Base-by-base conservation (phyloP, 768 basidiomycete genomes). In the Termitomyces sp. region DNA sequence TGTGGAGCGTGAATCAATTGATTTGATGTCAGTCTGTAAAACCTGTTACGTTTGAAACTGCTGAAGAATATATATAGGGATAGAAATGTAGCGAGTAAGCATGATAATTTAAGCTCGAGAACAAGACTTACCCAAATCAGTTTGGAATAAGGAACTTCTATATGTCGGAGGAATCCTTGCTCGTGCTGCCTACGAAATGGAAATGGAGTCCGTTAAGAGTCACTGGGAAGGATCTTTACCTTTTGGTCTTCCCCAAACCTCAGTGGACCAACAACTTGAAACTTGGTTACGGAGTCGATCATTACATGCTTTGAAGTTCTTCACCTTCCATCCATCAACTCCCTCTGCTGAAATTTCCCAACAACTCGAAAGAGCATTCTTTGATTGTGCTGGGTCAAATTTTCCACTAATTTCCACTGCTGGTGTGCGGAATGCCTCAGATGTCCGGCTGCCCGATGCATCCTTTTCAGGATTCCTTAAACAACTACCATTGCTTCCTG, bases 1-100 rank as follows among this genome's bases (percentile, higher is more conserved):
- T 0, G 95, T 98, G 8, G 96, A 98, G 70, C 83, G 96, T 60
- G 96, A 98, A 73, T 90, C 89, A 0, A 88, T 95, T 61, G 94
- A 92, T 71, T 75, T 95, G 31, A 87, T 93, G 87, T 91, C 66
- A 71, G 85, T 69, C 56, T 39, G 10, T 49, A 48, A 47, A 45
- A 39, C 26, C 28, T 16, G 13, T 46, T 39, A 39, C 51, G 10
- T 57, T 52, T 39, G 3, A 29, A 31, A 48, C 39, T 57, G 51
- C 20, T 61, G 5, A 54, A 51, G 3, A 29, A 44, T 56, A 42
- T 22, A 8, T 56, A 26, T 51, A 92, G 90, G 66, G 93, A 96
- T 69, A 84, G 86, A 47, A 87, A 90, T 68, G 92, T 92, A 26
- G 85, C 87, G 22, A 73, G 89, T 89, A 66, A 66, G 82, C 69